Percentiles rank a stretch among this genome's conserved stretches.
These are phyloP conservation scores for Singerocomus inundabilis DNA, from an alignment of 1,284 basidiomycete species.

Conservation along the genomic window DNA sequence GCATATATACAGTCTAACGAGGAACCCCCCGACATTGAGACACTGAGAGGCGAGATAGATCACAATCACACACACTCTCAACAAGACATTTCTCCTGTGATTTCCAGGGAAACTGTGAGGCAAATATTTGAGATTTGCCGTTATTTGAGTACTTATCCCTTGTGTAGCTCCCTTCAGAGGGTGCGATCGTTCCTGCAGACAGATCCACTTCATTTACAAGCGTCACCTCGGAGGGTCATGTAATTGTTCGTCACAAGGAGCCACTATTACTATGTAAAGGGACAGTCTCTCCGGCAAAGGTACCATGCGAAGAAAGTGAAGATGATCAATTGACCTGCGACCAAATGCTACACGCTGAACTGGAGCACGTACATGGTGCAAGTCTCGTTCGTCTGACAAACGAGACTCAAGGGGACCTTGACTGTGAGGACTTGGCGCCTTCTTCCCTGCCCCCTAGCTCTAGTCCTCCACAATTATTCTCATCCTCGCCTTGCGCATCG, in stretches of 20 bases:
- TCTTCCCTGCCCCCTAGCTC: conserved; percentile 48
- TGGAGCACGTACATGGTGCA: not conserved
- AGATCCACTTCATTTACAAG: not conserved
- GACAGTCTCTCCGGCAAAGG: not conserved
- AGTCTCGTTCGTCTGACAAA: not conserved
- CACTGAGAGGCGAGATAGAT: not conserved
- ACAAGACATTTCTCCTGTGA: not conserved
- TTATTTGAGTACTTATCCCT: conserved; percentile 5
- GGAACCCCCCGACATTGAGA: conserved; percentile 2
- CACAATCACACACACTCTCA: not conserved
- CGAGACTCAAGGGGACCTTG: conserved; percentile 6
- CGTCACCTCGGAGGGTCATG: not conserved
- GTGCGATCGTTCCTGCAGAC: not conserved
- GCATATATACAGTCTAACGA: conserved; percentile 25
- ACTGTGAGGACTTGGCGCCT: conserved; percentile 2
- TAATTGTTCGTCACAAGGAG: not conserved
- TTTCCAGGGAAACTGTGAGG: conserved; percentile 13
- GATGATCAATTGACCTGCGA: not conserved
- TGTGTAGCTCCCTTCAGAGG: conserved; percentile 4
- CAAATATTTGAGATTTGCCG: not conserved
- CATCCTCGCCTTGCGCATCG: conserved; percentile 44
- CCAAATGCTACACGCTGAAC: not conserved
- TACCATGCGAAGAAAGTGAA: not conserved
- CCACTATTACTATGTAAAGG: not conserved
- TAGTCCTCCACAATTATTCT: conserved; percentile 45